Evolutionary conservation across 2,329 filamentous ascomycete species (phyloP), one percentile per base, ranked within the genome.

Genomic region (Lachnellula suecica): DNA sequence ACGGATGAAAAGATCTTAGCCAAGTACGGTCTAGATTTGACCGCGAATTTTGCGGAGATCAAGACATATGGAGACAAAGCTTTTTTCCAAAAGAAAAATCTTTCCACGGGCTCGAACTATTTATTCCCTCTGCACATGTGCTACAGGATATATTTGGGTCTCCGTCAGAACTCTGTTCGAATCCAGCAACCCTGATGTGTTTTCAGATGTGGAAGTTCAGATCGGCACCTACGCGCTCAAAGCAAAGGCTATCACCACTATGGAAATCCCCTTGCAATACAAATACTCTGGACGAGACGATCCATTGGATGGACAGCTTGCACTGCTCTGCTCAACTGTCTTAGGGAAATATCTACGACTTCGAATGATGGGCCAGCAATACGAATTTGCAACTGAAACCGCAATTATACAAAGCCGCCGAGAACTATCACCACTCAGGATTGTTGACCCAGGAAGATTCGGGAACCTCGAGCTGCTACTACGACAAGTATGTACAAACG

Each of bases 81-180:
- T 2, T 65, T 65, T 46, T 60, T 63, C 40, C 53, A 57, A 19
- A 64, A 63, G 27, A 13, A 52, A 7, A 65, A 65, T 29, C 10
- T 42, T 1, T 64, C 62, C 11, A 54, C 57, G n/a, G 49, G 46
- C 9, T 48, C 55, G 2, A 49, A 17, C 2, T 65, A 65, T n/a
- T n/a, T n/a, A n/a, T 49, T 63, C 61, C 7, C 40, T 65, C 9
- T 64, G 58, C 41, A 52, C 61, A 3, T 65, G 63, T 35, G 61
- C 61, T 15, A 65, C 63, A 15, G 62, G 63, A 5, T 64, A 65
- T 15, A 63, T 65, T 19, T 65, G 63, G 63, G 53, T 65, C 3
- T 57, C 47, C 20, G 53, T 57, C 2, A 44, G 50, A 20, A 40
- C 50, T 17, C 41, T 47, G 6, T 29, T 44, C 1, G 51, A 55